Conservation (phyloP, 2,329 filamentous ascomycete species). For the Endothia cerciana region DNA sequence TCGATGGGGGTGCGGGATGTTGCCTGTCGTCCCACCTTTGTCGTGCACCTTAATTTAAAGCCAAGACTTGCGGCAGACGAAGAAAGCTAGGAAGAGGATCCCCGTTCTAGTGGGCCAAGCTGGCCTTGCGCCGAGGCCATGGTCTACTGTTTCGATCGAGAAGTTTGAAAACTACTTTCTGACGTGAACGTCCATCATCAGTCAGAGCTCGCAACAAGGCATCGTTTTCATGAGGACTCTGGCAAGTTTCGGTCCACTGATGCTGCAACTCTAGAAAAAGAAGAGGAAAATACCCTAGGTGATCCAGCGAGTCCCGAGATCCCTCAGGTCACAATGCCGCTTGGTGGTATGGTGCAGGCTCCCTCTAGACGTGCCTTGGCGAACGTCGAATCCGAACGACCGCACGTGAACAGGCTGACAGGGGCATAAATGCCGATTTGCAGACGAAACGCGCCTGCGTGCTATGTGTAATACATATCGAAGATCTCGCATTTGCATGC, state of each 20-base stretch:
- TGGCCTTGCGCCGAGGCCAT: too few relatives aligned
- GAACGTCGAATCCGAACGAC: not conserved
- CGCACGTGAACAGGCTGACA: not conserved
- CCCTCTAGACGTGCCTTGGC: not conserved
- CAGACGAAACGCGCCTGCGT: not conserved
- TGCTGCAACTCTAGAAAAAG: not conserved
- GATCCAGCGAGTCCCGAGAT: not conserved
- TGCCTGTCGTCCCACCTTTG: slow-evolving; percentile 16
- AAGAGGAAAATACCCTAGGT: not conserved
- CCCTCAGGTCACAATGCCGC: not conserved
- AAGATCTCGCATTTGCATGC: too few relatives aligned
- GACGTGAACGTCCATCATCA: too few relatives aligned
- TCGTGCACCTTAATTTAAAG: slow-evolving; percentile 24
- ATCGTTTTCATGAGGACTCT: too few relatives aligned
- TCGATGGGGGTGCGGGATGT: not conserved
- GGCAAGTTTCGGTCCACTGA: not conserved
- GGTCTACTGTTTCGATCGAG: not conserved
- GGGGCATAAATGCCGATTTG: not conserved
- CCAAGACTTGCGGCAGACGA: slow-evolving; percentile 22
- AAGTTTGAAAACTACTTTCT: not conserved
- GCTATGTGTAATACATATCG: too few relatives aligned
- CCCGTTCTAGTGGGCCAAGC: too few relatives aligned
- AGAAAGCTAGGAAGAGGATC: too few relatives aligned
- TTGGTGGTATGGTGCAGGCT: not conserved
- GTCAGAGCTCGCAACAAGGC: not conserved